Percentiles rank a stretch among this genome's conserved stretches.
Evolutionary conservation across 2,329 filamentous ascomycete genomes (phyloP).

Genomic region (Thermoascus crustaceus): DNA sequence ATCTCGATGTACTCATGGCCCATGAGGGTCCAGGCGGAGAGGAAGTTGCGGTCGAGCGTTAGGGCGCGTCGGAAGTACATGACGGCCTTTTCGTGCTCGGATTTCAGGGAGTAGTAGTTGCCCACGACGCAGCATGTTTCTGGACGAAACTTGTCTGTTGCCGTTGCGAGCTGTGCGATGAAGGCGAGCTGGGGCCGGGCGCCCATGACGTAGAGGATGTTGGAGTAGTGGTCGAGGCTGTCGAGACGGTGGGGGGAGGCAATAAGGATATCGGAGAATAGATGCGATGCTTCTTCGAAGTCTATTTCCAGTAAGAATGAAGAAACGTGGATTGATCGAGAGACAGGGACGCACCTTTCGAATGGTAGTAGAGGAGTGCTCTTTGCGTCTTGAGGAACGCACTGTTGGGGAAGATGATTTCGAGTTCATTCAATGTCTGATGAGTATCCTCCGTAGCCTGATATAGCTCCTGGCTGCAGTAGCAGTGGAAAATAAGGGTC

Average conservation of each 20-base stretch:
- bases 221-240: conserved; percentile 90
- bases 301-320: conserved; percentile 32
- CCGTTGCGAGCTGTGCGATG: conserved; percentile 80
- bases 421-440: conserved; percentile 65
- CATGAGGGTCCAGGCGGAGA: conserved; percentile 97
- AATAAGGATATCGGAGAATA: conserved; percentile 60
- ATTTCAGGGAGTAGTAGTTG: conserved; percentile 93
- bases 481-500: conserved; percentile 86
- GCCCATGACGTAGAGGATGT: conserved; percentile 91
- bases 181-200: conserved; percentile 84
- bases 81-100: conserved; percentile 93
- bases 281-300: conserved; percentile 54
- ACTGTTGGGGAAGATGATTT: conserved; percentile 76
- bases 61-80: conserved; percentile 94
- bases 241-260: conserved; percentile 67
- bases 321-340: not conserved
- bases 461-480: conserved; percentile 85
- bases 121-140: conserved; percentile 96
- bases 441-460: conserved; percentile 71
- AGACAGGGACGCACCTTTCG: conserved; percentile 46
- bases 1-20: conserved; percentile 97
- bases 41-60: conserved; percentile 78
- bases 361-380: conserved; percentile 81
- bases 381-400: conserved; percentile 86
- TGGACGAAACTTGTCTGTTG: conserved; percentile 89